These are phyloP conservation scores for Eucalyptus brandiana DNA, from an alignment of 345 rosid genomes.

Conservation along the genomic window DNA sequence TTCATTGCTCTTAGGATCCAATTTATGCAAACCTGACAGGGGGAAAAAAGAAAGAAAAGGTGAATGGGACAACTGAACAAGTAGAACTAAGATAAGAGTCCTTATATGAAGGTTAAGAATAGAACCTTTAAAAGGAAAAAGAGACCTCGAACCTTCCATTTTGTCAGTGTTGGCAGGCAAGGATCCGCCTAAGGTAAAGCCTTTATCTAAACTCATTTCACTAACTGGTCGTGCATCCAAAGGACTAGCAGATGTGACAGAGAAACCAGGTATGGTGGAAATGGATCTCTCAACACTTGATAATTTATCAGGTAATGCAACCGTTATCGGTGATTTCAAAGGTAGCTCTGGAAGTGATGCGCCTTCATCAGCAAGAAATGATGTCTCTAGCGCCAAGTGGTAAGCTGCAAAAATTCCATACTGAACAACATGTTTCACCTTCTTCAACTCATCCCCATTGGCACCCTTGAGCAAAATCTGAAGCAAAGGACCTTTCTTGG, in stretches of 20 bases:
- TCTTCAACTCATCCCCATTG: conserved; percentile 79
- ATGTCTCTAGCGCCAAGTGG: conserved; percentile 96
- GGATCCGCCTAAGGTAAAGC: background rate
- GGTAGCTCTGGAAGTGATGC: conserved; percentile 93
- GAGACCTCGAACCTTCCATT: background rate
- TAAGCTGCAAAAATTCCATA: conserved; percentile 99
- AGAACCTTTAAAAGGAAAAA: background rate
- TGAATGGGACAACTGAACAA: background rate
- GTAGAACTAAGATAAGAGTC: background rate
- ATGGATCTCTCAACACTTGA: conserved; percentile 69
- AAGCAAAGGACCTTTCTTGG: background rate
- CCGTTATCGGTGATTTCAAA: conserved; percentile 72
- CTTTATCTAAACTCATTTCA: conserved; percentile 25
- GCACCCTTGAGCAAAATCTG: conserved; percentile 94
- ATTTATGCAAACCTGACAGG: background rate
- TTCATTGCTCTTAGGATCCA: background rate
- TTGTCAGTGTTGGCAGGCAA: conserved; percentile 4
- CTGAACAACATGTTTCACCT: conserved; percentile 92
- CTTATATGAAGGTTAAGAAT: background rate
- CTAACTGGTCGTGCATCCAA: conserved; percentile 15
- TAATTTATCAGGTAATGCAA: conserved; percentile 78
- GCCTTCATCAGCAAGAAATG: conserved; percentile 94
- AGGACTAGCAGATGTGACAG: conserved; percentile 19
- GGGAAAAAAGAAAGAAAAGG: background rate
- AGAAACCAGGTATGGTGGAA: conserved; percentile 82